Evolutionary conservation across 331 rosid genomes (phyloP).

Genomic region (Quercus lobata): DNA sequence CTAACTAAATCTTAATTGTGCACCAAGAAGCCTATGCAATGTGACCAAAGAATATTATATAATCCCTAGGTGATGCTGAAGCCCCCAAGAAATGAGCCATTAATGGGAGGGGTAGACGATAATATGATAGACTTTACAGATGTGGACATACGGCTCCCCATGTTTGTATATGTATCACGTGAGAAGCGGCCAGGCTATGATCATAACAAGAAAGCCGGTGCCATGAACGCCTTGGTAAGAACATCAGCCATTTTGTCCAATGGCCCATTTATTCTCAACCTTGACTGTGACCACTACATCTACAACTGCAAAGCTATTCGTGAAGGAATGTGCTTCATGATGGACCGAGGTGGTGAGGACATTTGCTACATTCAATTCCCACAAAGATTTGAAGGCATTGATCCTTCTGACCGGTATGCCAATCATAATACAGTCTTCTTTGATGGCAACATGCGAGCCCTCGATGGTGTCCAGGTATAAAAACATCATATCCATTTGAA

Average conservation of each 20-base stretch:
- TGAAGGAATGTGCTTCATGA: slow-evolving; percentile 97
- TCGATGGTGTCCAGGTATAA: slow-evolving; percentile 69
- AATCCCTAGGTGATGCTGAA: slow-evolving; percentile 71
- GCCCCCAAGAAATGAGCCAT: slow-evolving; percentile 70
- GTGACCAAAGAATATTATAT: background rate
- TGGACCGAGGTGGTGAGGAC: slow-evolving; percentile 82
- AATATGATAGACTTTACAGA: slow-evolving; percentile 69
- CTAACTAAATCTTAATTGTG: background rate
- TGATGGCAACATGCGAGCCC: slow-evolving; percentile 96
- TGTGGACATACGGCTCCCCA: slow-evolving; percentile 68
- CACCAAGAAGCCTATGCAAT: background rate
- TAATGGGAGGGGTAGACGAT: slow-evolving; percentile 61
- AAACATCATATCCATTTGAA: too few relatives aligned
- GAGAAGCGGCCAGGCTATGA: slow-evolving; percentile 94
- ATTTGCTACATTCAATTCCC: slow-evolving; percentile 94
- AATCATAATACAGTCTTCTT: slow-evolving; percentile 91
- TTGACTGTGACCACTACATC: slow-evolving; percentile 85
- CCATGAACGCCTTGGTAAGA: slow-evolving; percentile 91
- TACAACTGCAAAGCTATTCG: slow-evolving; percentile 80
- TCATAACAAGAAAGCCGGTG: slow-evolving; percentile 95
- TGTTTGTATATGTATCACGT: slow-evolving; percentile 82
- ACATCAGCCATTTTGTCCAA: slow-evolving; percentile 81
- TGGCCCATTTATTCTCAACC: slow-evolving; percentile 89
- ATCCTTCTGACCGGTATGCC: slow-evolving; percentile 95
- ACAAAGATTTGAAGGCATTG: slow-evolving; percentile 95